Percentiles rank a stretch among this genome's conserved stretches.
These are phyloP conservation scores for Nothophaeocryptopus gaeumannii DNA, from an alignment of 2,329 filamentous ascomycete genomes.

Conservation along the genomic window DNA sequence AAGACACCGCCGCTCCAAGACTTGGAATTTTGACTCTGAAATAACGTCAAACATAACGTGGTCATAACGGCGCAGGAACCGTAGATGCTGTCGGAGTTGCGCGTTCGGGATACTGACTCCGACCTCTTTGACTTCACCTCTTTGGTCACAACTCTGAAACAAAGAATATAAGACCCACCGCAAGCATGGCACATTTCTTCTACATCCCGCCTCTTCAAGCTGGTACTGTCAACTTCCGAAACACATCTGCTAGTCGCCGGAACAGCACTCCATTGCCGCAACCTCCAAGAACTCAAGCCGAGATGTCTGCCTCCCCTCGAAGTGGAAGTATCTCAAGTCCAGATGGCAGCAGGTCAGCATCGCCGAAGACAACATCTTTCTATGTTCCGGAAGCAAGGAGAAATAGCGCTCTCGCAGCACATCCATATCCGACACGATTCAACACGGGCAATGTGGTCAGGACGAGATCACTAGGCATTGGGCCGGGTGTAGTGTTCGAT, in stretches of 20 bases:
- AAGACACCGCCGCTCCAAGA: too few species aligned
- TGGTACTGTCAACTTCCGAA: neutral
- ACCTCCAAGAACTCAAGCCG: constrained; percentile 42
- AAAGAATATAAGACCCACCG: neutral
- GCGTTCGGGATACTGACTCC: too few species aligned
- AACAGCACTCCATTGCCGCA: neutral
- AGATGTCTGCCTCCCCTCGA: neutral
- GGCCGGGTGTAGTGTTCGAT: constrained; percentile 23
- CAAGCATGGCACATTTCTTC: constrained; percentile 4
- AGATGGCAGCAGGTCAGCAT: constrained; percentile 1
- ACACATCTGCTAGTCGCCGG: neutral
- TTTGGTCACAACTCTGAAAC: too few species aligned
- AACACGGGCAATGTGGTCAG: constrained; percentile 3
- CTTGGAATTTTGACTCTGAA: too few species aligned
- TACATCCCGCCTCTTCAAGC: neutral
- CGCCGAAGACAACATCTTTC: constrained; percentile 5
- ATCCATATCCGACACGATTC: constrained; percentile 11
- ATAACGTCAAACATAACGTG: too few species aligned
- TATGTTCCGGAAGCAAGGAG: constrained; percentile 7
- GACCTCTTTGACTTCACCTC: too few species aligned
- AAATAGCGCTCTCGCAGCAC: constrained; percentile 15
- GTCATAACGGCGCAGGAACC: too few species aligned
- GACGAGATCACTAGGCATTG: constrained; percentile 14
- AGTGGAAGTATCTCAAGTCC: constrained; percentile 2
- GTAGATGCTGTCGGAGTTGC: too few species aligned